phyloP scores from a whole-genome alignment of 768 basidiomycete species.

The Pleurotus tuber-regium region DNA sequence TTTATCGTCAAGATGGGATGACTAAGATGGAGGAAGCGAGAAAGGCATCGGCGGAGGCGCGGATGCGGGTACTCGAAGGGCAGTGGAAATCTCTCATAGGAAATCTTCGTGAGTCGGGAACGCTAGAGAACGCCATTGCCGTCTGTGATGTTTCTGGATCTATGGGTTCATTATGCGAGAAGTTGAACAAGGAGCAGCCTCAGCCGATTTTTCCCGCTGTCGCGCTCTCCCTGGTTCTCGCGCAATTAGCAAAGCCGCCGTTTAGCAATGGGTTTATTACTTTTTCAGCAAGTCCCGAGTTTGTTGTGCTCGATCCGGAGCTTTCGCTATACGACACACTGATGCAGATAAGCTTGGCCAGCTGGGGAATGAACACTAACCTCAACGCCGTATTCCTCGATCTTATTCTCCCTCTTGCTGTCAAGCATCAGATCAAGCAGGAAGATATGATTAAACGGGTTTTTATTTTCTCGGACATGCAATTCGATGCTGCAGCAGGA shows the following conservation, averaged over 20 bases:
- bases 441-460: constrained; percentile 76
- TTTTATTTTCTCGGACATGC: constrained; percentile 80
- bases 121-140: constrained; percentile 61
- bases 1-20: neutral
- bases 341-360: constrained; percentile 26
- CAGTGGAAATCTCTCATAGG: constrained; percentile 67
- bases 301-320: constrained; percentile 46
- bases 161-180: constrained; percentile 44
- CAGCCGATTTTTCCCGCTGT: constrained; percentile 60
- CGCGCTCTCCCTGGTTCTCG: constrained; percentile 63
- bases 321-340: constrained; percentile 37
- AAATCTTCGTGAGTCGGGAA: constrained; percentile 49
- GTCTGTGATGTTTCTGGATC: constrained; percentile 76
- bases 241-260: constrained; percentile 59
- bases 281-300: constrained; percentile 51
- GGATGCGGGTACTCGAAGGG: constrained; percentile 49
- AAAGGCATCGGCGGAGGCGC: constrained; percentile 29
- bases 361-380: constrained; percentile 62
- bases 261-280: constrained; percentile 69
- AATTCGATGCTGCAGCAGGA: constrained; percentile 50
- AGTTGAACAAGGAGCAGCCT: constrained; percentile 11
- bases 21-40: constrained; percentile 18
- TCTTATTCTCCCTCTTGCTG: constrained; percentile 60
- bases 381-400: constrained; percentile 59
- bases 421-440: constrained; percentile 50